Evolutionary conservation across 2,329 filamentous ascomycete genomes (phyloP).

Genomic region (Phialophora tarda): DNA sequence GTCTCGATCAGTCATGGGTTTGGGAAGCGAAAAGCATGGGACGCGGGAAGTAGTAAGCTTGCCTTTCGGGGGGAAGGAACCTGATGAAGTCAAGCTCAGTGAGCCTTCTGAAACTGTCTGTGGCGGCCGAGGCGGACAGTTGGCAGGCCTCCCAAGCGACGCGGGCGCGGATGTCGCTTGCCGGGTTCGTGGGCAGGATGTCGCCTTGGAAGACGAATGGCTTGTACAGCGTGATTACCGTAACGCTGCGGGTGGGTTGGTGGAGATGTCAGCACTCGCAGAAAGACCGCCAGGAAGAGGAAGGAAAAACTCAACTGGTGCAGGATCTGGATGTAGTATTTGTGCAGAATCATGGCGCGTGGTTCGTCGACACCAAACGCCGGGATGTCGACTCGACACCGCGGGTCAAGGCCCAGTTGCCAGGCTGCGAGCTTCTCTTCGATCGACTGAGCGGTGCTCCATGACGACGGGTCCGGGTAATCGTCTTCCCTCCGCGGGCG

Average conservation of each 20-base stretch:
- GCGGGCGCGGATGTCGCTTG: conserved; percentile 9
- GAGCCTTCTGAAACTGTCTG: conserved; percentile 21
- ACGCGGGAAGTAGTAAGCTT: neutral
- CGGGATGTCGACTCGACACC: conserved; percentile 19
- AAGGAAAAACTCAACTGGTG: conserved; percentile 19
- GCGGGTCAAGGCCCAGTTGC: conserved; percentile 10
- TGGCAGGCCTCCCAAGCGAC: conserved; percentile 20
- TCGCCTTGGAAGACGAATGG: conserved; percentile 22
- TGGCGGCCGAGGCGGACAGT: conserved; percentile 16
- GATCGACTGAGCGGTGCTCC: neutral
- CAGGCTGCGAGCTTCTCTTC: conserved; percentile 17
- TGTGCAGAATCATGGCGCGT: conserved; percentile 17
- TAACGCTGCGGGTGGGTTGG: conserved; percentile 5
- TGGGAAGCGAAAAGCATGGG: neutral
- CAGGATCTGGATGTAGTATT: conserved; percentile 22
- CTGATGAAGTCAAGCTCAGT: conserved; percentile 19
- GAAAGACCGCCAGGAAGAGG: neutral
- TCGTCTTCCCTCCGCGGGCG: conserved; percentile 2
- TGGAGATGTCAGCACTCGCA: neutral
- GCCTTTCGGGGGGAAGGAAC: conserved; percentile 23
- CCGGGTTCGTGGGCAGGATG: conserved; percentile 3
- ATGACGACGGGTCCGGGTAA: neutral
- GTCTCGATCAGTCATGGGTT: neutral
- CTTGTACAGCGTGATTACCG: conserved; percentile 20
- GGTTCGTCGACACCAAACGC: conserved; percentile 2